These are phyloP conservation scores for Rosa chinensis DNA, from an alignment of 306 rosid genomes.

Conservation along the genomic window DNA sequence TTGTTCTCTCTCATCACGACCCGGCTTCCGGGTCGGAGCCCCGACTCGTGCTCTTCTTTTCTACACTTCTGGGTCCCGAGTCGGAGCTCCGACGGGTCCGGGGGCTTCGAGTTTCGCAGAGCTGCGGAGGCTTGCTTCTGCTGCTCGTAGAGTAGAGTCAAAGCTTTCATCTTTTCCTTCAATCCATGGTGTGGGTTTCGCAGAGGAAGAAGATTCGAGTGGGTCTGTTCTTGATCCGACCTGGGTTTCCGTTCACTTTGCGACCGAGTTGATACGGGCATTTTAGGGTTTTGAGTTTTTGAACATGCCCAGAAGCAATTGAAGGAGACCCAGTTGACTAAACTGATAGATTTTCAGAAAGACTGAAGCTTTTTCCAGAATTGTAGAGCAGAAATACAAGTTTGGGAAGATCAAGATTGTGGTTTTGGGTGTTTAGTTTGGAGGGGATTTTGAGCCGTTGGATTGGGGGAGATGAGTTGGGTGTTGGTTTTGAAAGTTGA, in stretches of 20 bases:
- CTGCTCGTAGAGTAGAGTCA: conserved; percentile 81
- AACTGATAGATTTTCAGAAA: conserved; percentile 16
- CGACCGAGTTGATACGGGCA: conserved; percentile 95
- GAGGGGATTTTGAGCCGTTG: conserved; percentile 38
- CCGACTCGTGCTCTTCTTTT: conserved; percentile 33
- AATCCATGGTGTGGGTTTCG: conserved; percentile 87
- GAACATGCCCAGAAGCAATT: conserved; percentile 43
- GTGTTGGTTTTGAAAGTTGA: conserved; percentile 23
- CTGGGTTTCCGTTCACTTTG: conserved; percentile 38
- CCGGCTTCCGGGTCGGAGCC: conserved; percentile 3
- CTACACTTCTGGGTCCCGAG: conserved; percentile 35
- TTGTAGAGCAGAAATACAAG: conserved; percentile 17
- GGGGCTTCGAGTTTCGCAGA: conserved; percentile 41
- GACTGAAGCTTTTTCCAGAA: conserved; percentile 1
- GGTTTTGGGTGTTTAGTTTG: conserved; percentile 33
- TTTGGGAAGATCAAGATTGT: conserved; percentile 16
- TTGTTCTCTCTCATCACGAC: conserved; percentile 65
- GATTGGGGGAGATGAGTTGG: conserved; percentile 24
- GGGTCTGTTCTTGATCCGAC: conserved; percentile 37
- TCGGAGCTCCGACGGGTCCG: conserved; percentile 35
- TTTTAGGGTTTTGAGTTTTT: conserved; percentile 19
- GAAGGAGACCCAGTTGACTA: conserved; percentile 26
- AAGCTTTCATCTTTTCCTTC: conserved; percentile 83
- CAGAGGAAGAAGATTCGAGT: conserved; percentile 25
- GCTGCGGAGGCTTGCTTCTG: conserved; percentile 74